phyloP scores from a whole-genome alignment of 2,329 filamentous ascomycete genomes.

The Trichoderma asperellum region DNA sequence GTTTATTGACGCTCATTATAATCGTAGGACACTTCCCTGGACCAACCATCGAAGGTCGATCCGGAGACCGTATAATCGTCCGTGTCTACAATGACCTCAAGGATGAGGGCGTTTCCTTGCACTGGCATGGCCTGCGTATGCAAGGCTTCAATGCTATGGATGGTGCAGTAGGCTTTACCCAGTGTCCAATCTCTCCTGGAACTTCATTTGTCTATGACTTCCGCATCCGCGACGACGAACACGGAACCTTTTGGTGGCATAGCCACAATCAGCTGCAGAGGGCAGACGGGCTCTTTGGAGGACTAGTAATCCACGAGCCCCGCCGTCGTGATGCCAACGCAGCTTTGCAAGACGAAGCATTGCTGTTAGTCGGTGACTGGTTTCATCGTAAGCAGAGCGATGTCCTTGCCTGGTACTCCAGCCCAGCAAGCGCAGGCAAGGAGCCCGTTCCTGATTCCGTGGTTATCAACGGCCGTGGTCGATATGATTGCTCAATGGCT shows the following conservation, averaged over 20 bases:
- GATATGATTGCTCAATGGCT: slow-evolving; percentile 40
- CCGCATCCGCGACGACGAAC: slow-evolving; percentile 57
- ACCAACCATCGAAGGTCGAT: slow-evolving; percentile 69
- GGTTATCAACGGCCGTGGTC: slow-evolving; percentile 43
- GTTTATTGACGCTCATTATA: not conserved
- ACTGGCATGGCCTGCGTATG: slow-evolving; percentile 77
- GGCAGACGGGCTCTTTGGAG: slow-evolving; percentile 61
- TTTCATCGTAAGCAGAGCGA: slow-evolving; percentile 47
- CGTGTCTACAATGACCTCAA: slow-evolving; percentile 66
- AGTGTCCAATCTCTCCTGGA: slow-evolving; percentile 57
- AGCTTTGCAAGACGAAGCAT: slow-evolving; percentile 55
- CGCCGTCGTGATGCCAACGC: slow-evolving; percentile 31
- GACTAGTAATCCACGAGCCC: slow-evolving; percentile 62
- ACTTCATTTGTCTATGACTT: slow-evolving; percentile 60
- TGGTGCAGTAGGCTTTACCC: slow-evolving; percentile 55
- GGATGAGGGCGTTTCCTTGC: slow-evolving; percentile 65
- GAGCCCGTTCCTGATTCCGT: slow-evolving; percentile 42
- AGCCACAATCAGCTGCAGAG: slow-evolving; percentile 56
- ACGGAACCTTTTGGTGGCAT: slow-evolving; percentile 63
- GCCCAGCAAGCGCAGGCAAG: slow-evolving; percentile 47
- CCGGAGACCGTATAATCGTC: slow-evolving; percentile 71
- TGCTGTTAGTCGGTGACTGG: slow-evolving; percentile 54
- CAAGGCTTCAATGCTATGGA: slow-evolving; percentile 73
- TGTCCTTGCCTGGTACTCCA: slow-evolving; percentile 38
- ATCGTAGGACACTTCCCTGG: slow-evolving; percentile 66